A percentile compares a stretch with the other conserved stretches of the same genome.
Evolutionary conservation across 257 asterid genomes (phyloP).

Genomic region (Solanum paucissectum): DNA sequence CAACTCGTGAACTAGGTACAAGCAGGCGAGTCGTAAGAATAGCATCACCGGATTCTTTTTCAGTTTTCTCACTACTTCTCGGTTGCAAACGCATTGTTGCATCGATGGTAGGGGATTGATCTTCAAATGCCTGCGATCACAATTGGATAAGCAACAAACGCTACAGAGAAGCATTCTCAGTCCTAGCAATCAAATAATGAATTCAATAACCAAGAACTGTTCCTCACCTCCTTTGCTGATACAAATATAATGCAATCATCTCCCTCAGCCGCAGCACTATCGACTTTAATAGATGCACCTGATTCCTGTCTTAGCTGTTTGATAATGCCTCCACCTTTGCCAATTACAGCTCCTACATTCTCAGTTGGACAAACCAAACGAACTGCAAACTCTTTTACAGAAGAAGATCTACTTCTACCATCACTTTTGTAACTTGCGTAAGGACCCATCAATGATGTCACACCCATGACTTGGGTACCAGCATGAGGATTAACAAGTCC

Average conservation of each 20-base stretch:
- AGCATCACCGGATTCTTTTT: slow-evolving; percentile 46
- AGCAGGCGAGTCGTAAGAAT: slow-evolving; percentile 63
- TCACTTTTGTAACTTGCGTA: slow-evolving; percentile 40
- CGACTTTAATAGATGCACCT: slow-evolving; percentile 70
- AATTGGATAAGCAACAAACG: slow-evolving; percentile 1
- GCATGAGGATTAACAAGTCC: slow-evolving; percentile 36
- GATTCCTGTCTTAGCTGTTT: slow-evolving; percentile 86
- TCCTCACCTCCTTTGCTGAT: slow-evolving; percentile 71
- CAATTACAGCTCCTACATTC: slow-evolving; percentile 81
- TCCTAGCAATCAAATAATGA: neutral
- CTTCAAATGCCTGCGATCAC: slow-evolving; percentile 51
- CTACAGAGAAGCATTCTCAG: neutral
- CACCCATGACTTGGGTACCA: slow-evolving; percentile 35
- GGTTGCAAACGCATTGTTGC: slow-evolving; percentile 74
- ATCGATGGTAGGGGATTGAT: slow-evolving; percentile 66
- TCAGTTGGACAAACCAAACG: slow-evolving; percentile 71
- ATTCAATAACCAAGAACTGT: neutral
- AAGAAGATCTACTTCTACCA: slow-evolving; percentile 36
- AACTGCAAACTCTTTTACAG: slow-evolving; percentile 50
- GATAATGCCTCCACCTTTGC: slow-evolving; percentile 70
- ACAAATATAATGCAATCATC: slow-evolving; percentile 72
- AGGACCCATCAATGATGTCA: slow-evolving; percentile 47
- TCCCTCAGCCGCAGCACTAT: slow-evolving; percentile 61
- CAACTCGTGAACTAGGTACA: slow-evolving; percentile 57
- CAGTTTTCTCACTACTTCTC: slow-evolving; percentile 65